Evolutionary conservation across 306 rosid genomes (phyloP), one percentile per base, ranked within the genome.

Genomic region (Senna siamea): DNA sequence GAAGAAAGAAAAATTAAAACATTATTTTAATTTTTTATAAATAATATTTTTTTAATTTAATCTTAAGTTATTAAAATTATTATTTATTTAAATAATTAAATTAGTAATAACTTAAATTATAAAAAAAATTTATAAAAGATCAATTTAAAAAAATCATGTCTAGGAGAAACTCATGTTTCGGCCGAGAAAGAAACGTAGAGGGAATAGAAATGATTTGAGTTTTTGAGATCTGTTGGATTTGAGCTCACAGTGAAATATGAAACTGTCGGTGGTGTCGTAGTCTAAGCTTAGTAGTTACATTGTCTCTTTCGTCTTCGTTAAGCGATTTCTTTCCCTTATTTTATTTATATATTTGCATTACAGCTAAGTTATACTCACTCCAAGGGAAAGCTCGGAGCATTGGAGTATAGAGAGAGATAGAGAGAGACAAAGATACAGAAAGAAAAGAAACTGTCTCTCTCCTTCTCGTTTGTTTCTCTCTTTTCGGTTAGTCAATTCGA

Each of bases 211-310:
- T 26, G 30, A 26, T 26, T 26, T 1, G 30, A 26, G 30, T 26
- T 26, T 26, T 26, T 26, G 30, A 3, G 30, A 1, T 26, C 30
- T 1, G 1, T 26, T 26, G 1, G 30, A 26, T 26, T 26, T 26
- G 30, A 34, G 23, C 85, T 74, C 61, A 5, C 13, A 11, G 23
- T 40, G 66, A 22, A 9, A 22, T 1, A 4, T 19, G 55, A 35
- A 57, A 60, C 76, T 87, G 97, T 91, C 97, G 97, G 94, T 89
- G 94, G 76, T 26, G 61, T 67, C 71, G 30, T 34, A 38, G 72
- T 74, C 71, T 59, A 19, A 74, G 75, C 69, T 57, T 58, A 4
- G 69, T 78, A 30, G 87, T 82, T 85, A 55, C 81, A 57, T 66
- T 69, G 92, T 85, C 97, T 32, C 89, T 91, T 91, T 88, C 92